Percentiles rank a stretch among this genome's conserved stretches.
Evolutionary conservation across 257 asterid species (phyloP).

Genomic region (Petrea volubilis): DNA sequence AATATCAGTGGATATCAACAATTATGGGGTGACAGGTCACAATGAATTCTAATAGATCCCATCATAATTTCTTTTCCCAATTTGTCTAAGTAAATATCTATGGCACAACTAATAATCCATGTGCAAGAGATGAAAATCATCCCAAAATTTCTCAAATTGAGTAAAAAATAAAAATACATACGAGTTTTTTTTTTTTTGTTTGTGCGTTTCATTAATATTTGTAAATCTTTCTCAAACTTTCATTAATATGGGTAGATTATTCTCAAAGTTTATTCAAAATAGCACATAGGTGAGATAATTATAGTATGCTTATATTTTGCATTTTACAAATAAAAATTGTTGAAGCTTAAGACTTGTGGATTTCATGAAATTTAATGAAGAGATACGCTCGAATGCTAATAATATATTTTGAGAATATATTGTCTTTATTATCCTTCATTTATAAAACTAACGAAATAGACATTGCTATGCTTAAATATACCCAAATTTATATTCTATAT

Average conservation of each 20-base stretch:
- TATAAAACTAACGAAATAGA: background rate
- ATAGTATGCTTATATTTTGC: too few species aligned
- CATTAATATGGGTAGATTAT: background rate
- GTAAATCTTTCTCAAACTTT: background rate
- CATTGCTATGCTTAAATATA: background rate
- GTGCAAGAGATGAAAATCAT: slow-evolving; percentile 7
- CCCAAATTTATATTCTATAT: background rate
- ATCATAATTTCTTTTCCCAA: slow-evolving; percentile 20
- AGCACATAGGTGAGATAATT: background rate
- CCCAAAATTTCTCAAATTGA: background rate
- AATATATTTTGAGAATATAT: too few species aligned
- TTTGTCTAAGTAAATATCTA: slow-evolving; percentile 11
- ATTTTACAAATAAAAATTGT: too few species aligned
- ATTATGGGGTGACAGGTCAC: slow-evolving; percentile 2
- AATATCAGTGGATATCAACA: slow-evolving; percentile 14
- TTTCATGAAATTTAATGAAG: too few species aligned
- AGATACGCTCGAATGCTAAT: too few species aligned
- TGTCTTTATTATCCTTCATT: too few species aligned
- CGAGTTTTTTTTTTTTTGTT: background rate
- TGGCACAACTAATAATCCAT: slow-evolving; percentile 12
- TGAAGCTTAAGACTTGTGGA: too few species aligned
- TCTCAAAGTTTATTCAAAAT: background rate
- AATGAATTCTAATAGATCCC: slow-evolving; percentile 23
- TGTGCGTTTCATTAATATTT: too few species aligned
- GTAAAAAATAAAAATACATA: background rate